Evolutionary conservation across 164 flowering plant species (phyloP).

Genomic region (Stephania cephalantha): DNA sequence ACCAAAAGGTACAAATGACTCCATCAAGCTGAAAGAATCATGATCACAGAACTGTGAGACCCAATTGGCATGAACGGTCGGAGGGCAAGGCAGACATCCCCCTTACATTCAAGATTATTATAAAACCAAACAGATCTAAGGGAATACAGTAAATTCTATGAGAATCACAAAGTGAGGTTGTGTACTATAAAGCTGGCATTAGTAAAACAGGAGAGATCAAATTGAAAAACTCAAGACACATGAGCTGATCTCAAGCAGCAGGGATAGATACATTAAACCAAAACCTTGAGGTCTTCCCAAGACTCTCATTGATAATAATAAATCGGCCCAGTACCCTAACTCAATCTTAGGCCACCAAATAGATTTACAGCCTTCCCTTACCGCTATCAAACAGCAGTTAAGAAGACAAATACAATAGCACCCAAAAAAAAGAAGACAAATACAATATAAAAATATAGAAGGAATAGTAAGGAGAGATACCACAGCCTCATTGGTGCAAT

Average conservation of each 20-base stretch:
- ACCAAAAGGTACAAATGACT: constrained; percentile 72
- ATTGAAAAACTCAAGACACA: not conserved
- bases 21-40: constrained; percentile 75
- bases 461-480: not conserved
- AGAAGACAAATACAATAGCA: no score
- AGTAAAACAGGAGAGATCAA: not conserved
- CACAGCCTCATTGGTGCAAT: not conserved
- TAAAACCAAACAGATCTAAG: not conserved
- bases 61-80: constrained; percentile 27
- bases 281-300: not conserved
- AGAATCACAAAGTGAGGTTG: not conserved
- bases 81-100: constrained; percentile 24
- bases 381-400: no score
- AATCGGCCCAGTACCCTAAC: no score
- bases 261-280: not conserved
- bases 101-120: not conserved
- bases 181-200: not conserved
- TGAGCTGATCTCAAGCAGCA: not conserved
- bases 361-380: no score
- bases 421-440: not conserved
- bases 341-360: no score
- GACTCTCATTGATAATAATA: not conserved
- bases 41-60: constrained; percentile 49
- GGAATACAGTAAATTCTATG: not conserved
- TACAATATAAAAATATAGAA: not conserved